Percentiles rank a stretch among this genome's conserved stretches.
phyloP scores from a whole-genome alignment of 352 stramenopile genomes.

The Pythium utonaiense region DNA sequence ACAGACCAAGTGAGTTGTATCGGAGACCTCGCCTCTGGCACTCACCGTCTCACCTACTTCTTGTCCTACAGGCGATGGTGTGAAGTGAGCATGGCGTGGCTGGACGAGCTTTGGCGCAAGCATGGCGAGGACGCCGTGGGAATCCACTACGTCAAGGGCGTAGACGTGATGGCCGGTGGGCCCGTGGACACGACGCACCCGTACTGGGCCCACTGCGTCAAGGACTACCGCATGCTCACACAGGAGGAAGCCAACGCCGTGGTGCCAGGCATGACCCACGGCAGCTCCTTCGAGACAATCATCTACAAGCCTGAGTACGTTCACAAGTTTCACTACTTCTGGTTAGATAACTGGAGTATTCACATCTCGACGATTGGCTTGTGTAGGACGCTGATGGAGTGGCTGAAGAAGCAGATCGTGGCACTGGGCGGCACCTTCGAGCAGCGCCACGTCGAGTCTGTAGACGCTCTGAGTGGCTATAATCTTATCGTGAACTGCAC shows the following conservation, averaged over 20 bases:
- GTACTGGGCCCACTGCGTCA: constrained; percentile 68
- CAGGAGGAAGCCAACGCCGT: constrained; percentile 34
- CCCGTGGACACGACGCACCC: constrained; percentile 30
- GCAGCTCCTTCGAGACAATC: constrained; percentile 51
- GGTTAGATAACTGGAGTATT: too few relatives aligned
- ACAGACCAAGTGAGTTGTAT: constrained; percentile 30
- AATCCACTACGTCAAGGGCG: constrained; percentile 49
- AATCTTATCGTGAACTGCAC: constrained; percentile 68
- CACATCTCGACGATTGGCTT: too few relatives aligned
- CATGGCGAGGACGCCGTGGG: constrained; percentile 42
- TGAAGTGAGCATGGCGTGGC: constrained; percentile 58
- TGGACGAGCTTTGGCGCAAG: constrained; percentile 32
- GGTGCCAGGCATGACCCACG: constrained; percentile 39
- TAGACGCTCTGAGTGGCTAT: constrained; percentile 34
- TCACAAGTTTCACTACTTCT: neutral
- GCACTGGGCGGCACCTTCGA: constrained; percentile 50
- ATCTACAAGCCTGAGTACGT: constrained; percentile 59
- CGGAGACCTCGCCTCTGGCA: neutral
- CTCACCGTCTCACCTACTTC: neutral
- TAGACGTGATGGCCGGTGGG: constrained; percentile 39
- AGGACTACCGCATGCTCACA: constrained; percentile 49
- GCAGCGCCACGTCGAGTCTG: constrained; percentile 27
- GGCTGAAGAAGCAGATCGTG: constrained; percentile 39
- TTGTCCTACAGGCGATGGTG: constrained; percentile 46
- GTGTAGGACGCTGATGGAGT: constrained; percentile 48